Evolutionary conservation across 345 rosid species (phyloP), one percentile per base, ranked within the genome.

Genomic region (Eucalyptus paniculata): DNA sequence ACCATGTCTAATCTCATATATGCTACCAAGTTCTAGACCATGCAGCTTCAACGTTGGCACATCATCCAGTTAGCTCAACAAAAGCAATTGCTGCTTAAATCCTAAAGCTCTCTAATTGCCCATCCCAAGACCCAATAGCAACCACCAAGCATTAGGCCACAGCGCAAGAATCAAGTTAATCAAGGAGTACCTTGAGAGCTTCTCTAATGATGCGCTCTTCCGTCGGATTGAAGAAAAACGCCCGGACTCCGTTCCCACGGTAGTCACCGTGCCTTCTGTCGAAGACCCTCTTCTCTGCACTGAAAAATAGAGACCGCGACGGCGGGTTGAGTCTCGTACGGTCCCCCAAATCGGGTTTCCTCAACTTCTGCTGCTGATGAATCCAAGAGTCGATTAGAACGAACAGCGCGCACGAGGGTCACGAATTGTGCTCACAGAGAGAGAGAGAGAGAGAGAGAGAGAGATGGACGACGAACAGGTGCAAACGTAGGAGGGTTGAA

Each of bases 201-300:
- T 95, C 92, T 88, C 89, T 94, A 90, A 94, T 90, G 86, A 94
- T 92, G 87, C 95, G 95, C 16, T 93, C 93, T 60, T 94, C 93
- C 30, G 80, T 72, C 86, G 94, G 95, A 85, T 93, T 92, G 87
- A 90, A 58, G 88, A 89, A 91, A 34, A 92, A 89, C 40, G 91
- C 93, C 87, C 87, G 89, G 32, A 92, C 91, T 23, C 58, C 91
- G 62, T 60, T 60, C 58, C 87, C n/a, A 42, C 44, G 28, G 50
- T 14, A 19, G 26, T 28, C 53, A 17, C 6, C 34, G 86, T 7
- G 14, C 8, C 15, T 86, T 37, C 53, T 5, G 87, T 44, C 47
- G 77, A 17, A 9, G 81, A 19, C 54, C 89, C 49, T 34, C 34
- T 10, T 88, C 50, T 54, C 42, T 0, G 58, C 19, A 23, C 26